Conservation (phyloP, 257 asterid species). For the Lycium barbarum region DNA sequence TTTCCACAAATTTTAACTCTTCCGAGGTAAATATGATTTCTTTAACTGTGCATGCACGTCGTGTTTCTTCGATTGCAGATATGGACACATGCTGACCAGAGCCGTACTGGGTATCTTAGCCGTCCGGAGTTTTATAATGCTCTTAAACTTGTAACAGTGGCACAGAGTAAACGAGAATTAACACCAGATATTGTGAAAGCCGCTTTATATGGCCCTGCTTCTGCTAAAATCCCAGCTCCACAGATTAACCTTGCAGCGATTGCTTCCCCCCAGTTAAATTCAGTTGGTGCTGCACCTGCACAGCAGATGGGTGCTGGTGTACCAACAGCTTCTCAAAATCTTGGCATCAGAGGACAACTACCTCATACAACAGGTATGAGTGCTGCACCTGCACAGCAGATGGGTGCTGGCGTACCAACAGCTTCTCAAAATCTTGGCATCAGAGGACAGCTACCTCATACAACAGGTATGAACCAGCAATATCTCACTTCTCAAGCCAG, state of each 20-base stretch:
- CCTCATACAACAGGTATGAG: constrained; percentile 57
- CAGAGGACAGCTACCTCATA: constrained; percentile 54
- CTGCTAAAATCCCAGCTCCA: constrained; percentile 91
- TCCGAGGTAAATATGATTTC: neutral
- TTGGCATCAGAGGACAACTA: constrained; percentile 46
- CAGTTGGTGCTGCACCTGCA: constrained; percentile 56
- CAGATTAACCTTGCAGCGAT: constrained; percentile 64
- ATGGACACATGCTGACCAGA: constrained; percentile 88
- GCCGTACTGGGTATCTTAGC: constrained; percentile 72
- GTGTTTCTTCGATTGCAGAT: constrained; percentile 60
- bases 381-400: constrained; percentile 51
- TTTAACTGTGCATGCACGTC: constrained; percentile 21
- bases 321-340: constrained; percentile 50
- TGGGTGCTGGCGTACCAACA: constrained; percentile 49
- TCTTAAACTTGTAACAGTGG: constrained; percentile 95
- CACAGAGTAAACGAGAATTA: constrained; percentile 93
- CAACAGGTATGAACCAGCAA: constrained; percentile 62
- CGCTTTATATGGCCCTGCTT: constrained; percentile 86
- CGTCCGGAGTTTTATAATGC: constrained; percentile 91
- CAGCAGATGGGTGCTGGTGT: constrained; percentile 40
- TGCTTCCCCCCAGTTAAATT: constrained; percentile 59
- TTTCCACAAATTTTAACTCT: neutral
- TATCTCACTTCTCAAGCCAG: constrained; percentile 62
- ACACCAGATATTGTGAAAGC: constrained; percentile 94
- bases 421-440: constrained; percentile 41